These are phyloP conservation scores for Syzygium oleosum DNA, from an alignment of 345 rosid genomes.

Conservation along the genomic window DNA sequence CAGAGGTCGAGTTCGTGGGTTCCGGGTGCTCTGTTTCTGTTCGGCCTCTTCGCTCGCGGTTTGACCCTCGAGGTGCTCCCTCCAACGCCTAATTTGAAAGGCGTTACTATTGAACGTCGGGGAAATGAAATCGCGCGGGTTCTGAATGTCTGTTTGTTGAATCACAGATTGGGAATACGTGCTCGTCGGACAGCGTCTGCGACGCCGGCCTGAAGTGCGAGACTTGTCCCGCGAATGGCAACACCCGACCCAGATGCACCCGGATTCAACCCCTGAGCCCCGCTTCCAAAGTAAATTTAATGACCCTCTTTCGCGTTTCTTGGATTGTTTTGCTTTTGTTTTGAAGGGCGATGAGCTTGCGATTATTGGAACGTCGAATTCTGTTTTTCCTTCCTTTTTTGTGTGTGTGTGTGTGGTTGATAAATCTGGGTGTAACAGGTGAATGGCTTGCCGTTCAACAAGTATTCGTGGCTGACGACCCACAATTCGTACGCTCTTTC, in stretches of 20 bases:
- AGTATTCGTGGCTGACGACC: constrained; percentile 85
- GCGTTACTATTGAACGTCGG: not conserved
- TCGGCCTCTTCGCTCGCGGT: not conserved
- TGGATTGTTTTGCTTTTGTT: not conserved
- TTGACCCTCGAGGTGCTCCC: not conserved
- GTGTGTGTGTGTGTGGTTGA: not conserved
- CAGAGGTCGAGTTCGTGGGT: not conserved
- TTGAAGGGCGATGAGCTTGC: not conserved
- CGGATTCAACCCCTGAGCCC: constrained; percentile 65
- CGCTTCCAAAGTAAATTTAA: constrained; percentile 50
- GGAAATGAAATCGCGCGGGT: not conserved
- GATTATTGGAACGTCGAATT: not conserved
- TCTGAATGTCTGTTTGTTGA: not conserved
- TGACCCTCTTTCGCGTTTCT: not conserved
- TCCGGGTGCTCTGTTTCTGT: not conserved
- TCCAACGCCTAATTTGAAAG: not conserved
- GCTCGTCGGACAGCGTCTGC: constrained; percentile 47
- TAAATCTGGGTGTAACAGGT: constrained; percentile 26
- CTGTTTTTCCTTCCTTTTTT: not conserved
- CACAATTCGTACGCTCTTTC: constrained; percentile 69
- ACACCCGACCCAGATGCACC: constrained; percentile 69
- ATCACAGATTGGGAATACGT: constrained; percentile 76
- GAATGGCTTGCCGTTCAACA: constrained; percentile 74
- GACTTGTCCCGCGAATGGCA: constrained; percentile 59
- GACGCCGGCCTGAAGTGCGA: constrained; percentile 78